Percentiles rank a stretch among this genome's conserved stretches.
Evolutionary conservation across 768 basidiomycete species (phyloP).

Genomic region (Suillus placidus): DNA sequence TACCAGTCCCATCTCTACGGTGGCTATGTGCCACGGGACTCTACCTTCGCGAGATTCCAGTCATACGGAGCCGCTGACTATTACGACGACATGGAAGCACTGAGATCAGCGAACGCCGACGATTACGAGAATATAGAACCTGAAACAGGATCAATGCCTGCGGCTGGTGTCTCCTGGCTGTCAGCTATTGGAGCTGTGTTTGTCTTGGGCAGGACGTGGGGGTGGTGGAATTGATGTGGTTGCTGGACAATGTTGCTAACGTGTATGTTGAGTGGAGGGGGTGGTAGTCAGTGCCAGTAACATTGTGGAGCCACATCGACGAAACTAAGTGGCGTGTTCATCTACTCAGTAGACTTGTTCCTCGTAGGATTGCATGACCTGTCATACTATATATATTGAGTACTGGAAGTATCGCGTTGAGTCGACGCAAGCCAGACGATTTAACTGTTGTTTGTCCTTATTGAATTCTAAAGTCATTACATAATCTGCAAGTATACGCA

Average conservation of each 20-base stretch:
- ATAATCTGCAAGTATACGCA: conserved; percentile 14
- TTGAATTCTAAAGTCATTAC: conserved; percentile 18
- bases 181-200: background rate
- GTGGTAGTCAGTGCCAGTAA: background rate
- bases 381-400: background rate
- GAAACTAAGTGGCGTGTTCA: background rate
- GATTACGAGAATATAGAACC: background rate
- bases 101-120: background rate
- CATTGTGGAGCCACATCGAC: background rate
- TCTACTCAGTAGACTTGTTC: background rate
- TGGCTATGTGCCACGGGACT: conserved; percentile 12
- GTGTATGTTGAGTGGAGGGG: background rate
- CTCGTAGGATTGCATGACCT: background rate
- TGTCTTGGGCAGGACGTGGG: conserved; percentile 10
- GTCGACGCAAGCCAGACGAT: no score
- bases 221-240: background rate
- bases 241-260: background rate
- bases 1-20: conserved; percentile 15
- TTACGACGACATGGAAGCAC: background rate
- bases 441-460: conserved; percentile 20
- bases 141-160: background rate
- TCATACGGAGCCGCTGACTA: conserved; percentile 10
- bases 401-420: background rate
- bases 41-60: conserved; percentile 11
- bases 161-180: background rate